These are phyloP conservation scores for Tolypocladium nubicola DNA, from an alignment of 2,329 filamentous ascomycete species.

Conservation along the genomic window DNA sequence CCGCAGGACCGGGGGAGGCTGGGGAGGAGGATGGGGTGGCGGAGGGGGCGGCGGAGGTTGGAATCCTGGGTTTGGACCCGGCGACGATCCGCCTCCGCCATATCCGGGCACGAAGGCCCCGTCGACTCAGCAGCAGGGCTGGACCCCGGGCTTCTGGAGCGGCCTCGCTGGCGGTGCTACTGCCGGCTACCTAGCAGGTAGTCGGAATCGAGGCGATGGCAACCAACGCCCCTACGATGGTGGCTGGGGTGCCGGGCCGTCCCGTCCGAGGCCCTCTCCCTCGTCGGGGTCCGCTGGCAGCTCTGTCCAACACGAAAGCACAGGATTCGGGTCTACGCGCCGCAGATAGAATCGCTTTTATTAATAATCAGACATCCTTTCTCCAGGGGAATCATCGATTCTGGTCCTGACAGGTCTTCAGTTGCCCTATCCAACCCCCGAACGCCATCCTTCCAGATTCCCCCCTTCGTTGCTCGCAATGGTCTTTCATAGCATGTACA, in stretches of 20 bases:
- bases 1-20: slow-evolving; percentile 17
- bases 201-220: slow-evolving; percentile 25
- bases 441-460: slow-evolving; percentile 2
- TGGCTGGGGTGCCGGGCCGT: slow-evolving; percentile 11
- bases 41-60: slow-evolving; percentile 26
- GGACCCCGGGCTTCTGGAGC: slow-evolving; percentile 67
- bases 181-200: slow-evolving; percentile 54
- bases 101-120: slow-evolving; percentile 28
- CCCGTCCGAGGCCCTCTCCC: slow-evolving; percentile 12
- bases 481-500: slow-evolving; percentile 11
- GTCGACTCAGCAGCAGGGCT: slow-evolving; percentile 29
- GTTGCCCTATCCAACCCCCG: slow-evolving; percentile 9
- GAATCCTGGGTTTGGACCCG: slow-evolving; percentile 24
- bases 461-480: neutral
- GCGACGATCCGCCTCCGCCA: slow-evolving; percentile 42
- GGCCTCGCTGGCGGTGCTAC: slow-evolving; percentile 59
- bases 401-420: slow-evolving; percentile 3
- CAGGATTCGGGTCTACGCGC: slow-evolving; percentile 61
- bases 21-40: slow-evolving; percentile 16
- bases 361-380: neutral
- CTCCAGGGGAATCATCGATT: neutral
- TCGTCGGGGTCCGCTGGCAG: slow-evolving; percentile 22
- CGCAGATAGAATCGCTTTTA: slow-evolving; percentile 30
- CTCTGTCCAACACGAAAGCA: slow-evolving; percentile 52
- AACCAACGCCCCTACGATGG: slow-evolving; percentile 21